Base-by-base conservation (phyloP, 768 basidiomycete species). In the Mycena latifolia region DNA sequence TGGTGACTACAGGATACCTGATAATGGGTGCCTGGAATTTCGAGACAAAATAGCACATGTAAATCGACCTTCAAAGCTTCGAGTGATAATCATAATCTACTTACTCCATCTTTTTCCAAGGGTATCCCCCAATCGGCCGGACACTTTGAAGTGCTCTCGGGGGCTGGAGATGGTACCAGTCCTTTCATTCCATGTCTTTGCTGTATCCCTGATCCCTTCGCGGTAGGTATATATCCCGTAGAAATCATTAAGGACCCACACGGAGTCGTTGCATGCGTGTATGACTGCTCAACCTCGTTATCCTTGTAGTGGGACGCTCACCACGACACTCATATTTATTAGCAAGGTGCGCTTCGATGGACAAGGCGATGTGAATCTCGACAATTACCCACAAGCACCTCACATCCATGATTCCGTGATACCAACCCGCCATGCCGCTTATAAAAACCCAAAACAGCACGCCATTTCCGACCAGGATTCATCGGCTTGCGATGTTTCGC, bases 271-370 rank as follows among this genome's bases (percentile, higher is more conserved):
- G 18, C 29, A n/a, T 68, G 62, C 67, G 54, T 68, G 67, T 64
- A 63, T 43, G 41, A 57, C 22, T 12, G 29, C 41, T 61, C 41
- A 15, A 18, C 20, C 27, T 33, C 17, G n/a, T 43, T n/a, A 5
- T 43, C 5, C 20, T 45, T 20, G 8, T 5, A 43, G 6, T n/a
- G 18, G 5, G 37, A 17, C 33, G 12, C 15, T 27, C 24, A 41
- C 22, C n/a, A 14, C 15, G 24, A 11, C 41, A 9, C 20, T 35
- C 4, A 3, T 39, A 68, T 62, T n/a, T n/a, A n/a, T n/a, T n/a
- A n/a, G n/a, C 24, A 68, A 64, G 43, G 67, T 68, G 54, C 60
- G 58, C 52, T 68, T 68, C 47, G 67, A 69, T n/a, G 67, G 63
- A n/a, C 52, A 55, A 31, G 67, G 51, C 25, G 61, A 63, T 20